Evolutionary conservation across 2,329 filamentous ascomycete genomes (phyloP).

Genomic region (Scedosporium aurantiacum): DNA sequence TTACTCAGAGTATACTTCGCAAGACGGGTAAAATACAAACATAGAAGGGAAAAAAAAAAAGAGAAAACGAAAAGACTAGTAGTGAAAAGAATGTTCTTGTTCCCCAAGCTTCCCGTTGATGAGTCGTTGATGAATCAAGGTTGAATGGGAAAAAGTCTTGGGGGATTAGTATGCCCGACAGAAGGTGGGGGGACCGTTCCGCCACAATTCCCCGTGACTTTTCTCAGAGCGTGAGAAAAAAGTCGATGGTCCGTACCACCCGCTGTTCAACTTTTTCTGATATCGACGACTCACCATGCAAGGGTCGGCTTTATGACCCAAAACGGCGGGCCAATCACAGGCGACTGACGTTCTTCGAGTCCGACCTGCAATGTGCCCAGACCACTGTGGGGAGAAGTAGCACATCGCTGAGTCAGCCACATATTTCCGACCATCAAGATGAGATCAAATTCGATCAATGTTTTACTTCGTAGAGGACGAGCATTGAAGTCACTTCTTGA

Average conservation of each 20-base stretch:
- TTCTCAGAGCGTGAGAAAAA: background rate
- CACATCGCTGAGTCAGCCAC: background rate
- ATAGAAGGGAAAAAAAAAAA: too few relatives aligned
- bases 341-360: slow-evolving; percentile 5
- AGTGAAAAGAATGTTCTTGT: too few relatives aligned
- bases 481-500: background rate
- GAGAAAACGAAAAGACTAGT: too few relatives aligned
- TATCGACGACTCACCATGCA: slow-evolving; percentile 1
- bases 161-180: background rate
- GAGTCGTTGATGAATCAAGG: background rate
- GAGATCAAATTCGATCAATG: background rate
- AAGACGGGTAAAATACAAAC: too few relatives aligned
- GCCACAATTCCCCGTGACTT: background rate
- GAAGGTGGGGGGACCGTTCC: background rate
- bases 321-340: background rate
- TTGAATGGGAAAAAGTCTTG: background rate
- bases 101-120: background rate
- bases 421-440: background rate
- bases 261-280: background rate
- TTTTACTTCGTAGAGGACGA: background rate
- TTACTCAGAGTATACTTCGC: too few relatives aligned
- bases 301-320: background rate
- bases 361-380: background rate
- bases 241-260: background rate
- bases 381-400: background rate